phyloP scores from a whole-genome alignment of 2,329 filamentous ascomycete genomes.

The Ascochyta clinopodiicola region DNA sequence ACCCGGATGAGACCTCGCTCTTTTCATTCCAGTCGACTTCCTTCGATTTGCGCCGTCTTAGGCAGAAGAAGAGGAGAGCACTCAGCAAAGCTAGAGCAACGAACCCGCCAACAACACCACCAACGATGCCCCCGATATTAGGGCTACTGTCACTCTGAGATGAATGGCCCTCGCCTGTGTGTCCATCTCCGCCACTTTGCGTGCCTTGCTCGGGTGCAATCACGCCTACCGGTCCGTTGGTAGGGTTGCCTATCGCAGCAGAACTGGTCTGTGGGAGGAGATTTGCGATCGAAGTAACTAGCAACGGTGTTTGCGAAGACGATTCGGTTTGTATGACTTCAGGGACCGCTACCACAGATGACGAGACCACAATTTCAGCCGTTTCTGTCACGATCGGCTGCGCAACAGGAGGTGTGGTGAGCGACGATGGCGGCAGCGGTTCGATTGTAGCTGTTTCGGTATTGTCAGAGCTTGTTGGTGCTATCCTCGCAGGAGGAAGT shows the following conservation, averaged over 20 bases:
- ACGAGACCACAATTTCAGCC: not conserved
- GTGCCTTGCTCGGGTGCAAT: conserved; percentile 36
- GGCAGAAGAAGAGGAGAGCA: conserved; percentile 41
- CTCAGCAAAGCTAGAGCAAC: conserved; percentile 41
- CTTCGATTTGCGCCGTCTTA: conserved; percentile 41
- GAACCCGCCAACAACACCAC: conserved; percentile 45
- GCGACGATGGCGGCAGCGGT: not conserved
- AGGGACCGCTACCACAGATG: conserved; percentile 22
- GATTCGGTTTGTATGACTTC: conserved; percentile 19
- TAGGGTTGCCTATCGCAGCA: conserved; percentile 21
- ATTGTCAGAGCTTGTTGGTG: conserved; percentile 42
- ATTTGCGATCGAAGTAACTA: conserved; percentile 19
- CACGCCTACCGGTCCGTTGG: conserved; percentile 36
- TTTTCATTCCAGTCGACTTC: conserved; percentile 30
- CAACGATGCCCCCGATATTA: conserved; percentile 42
- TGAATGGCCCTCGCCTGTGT: conserved; percentile 23
- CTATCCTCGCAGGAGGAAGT: conserved; percentile 20
- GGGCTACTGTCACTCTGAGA: conserved; percentile 4
- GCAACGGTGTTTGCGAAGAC: conserved; percentile 17
- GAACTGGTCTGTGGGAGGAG: conserved; percentile 27
- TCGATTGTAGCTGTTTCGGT: conserved; percentile 29
- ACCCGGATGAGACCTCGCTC: conserved; percentile 12
- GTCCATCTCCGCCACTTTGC: conserved; percentile 9
- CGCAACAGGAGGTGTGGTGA: conserved; percentile 10
- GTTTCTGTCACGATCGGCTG: conserved; percentile 9